Conservation (phyloP, 257 asterid species). For the Craterostigma plantagineum region DNA sequence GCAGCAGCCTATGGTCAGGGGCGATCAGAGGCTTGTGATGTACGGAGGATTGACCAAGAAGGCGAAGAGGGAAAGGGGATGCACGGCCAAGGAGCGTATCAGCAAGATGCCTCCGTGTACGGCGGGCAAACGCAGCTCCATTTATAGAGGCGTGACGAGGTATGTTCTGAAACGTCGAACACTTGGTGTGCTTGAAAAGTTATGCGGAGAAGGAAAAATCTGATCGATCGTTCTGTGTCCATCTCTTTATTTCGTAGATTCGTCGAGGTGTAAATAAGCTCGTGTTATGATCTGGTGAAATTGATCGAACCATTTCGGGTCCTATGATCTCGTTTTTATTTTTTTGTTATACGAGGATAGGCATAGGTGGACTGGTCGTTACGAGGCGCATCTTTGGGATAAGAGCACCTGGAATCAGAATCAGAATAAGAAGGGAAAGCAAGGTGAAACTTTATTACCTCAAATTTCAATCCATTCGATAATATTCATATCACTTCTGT, state of each 20-base stretch:
- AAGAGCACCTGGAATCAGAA: conserved; percentile 98
- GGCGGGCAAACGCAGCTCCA: conserved; percentile 96
- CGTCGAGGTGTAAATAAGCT: no score
- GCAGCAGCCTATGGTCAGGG: conserved; percentile 12
- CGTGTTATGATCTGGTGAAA: no score
- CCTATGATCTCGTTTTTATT: background rate
- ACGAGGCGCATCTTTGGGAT: conserved; percentile 99
- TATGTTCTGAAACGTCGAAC: conserved; percentile 8
- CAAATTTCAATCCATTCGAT: conserved; percentile 9
- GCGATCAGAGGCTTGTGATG: conserved; percentile 37
- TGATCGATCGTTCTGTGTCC: no score
- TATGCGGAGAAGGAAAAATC: no score
- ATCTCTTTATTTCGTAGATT: no score
- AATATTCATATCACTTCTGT: conserved; percentile 17
- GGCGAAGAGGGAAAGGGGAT: conserved; percentile 84
- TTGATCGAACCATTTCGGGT: no score
- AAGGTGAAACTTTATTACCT: conserved; percentile 34
- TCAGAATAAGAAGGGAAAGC: conserved; percentile 96
- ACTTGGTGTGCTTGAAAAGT: no score
- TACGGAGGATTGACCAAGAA: conserved; percentile 67
- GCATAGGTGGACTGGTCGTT: conserved; percentile 99
- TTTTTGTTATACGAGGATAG: conserved; percentile 25
- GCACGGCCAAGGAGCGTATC: conserved; percentile 95
- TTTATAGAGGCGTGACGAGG: conserved; percentile 98
- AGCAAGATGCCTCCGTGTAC: conserved; percentile 98